These are phyloP conservation scores for Jatropha multifida DNA, from an alignment of 441 rosid genomes.

Conservation along the genomic window DNA sequence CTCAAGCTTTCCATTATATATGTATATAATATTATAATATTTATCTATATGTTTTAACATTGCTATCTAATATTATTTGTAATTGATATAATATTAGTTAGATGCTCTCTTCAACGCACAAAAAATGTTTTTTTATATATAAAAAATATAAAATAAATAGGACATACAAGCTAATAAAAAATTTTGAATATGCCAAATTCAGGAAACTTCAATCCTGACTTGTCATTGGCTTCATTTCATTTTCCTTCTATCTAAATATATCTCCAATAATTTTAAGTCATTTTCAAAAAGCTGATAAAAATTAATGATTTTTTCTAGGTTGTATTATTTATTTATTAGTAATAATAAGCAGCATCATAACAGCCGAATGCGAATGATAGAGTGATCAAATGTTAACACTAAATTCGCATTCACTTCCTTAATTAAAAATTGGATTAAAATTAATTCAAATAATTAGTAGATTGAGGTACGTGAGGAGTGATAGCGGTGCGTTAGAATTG, in stretches of 20 bases:
- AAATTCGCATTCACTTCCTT: neutral
- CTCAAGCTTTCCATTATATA: neutral
- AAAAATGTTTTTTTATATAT: conserved; percentile 9
- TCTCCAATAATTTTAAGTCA: conserved; percentile 22
- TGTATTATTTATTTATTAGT: neutral
- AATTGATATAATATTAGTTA: neutral
- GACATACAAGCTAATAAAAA: neutral
- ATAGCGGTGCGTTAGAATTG: conserved; percentile 19
- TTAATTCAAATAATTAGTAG: conserved; percentile 1
- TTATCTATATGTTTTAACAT: neutral
- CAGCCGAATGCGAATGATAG: conserved; percentile 14
- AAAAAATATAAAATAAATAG: neutral
- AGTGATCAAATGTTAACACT: conserved; percentile 4
- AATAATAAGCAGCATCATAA: conserved; percentile 5
- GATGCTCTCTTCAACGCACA: conserved; percentile 7
- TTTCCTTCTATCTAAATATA: conserved; percentile 17
- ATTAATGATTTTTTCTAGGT: neutral
- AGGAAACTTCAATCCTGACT: conserved; percentile 30
- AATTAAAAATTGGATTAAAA: neutral
- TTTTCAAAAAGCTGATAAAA: conserved; percentile 6
- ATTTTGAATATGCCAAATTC: conserved; percentile 19
- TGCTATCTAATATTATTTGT: neutral
- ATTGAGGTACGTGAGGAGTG: conserved; percentile 18
- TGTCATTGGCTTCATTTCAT: conserved; percentile 31
- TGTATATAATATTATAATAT: too few relatives aligned